Percentiles rank a stretch among this genome's conserved stretches.
These are phyloP conservation scores for Babesia divergens DNA, from an alignment of 169 alveolate species.

Conservation along the genomic window DNA sequence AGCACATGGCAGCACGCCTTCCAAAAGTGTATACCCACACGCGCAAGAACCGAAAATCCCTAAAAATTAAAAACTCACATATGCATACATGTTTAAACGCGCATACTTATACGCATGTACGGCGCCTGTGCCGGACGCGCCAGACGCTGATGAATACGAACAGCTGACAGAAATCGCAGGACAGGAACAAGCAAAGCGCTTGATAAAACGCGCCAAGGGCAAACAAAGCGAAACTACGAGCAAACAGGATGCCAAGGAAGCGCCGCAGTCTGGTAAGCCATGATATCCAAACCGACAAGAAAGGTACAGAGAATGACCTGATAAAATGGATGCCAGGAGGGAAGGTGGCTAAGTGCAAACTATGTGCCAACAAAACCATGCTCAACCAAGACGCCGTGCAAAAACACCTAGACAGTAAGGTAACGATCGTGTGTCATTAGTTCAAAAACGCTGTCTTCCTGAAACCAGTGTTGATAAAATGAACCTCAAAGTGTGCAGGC, in stretches of 20 bases:
- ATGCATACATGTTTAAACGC: conserved; percentile 40
- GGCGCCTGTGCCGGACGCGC: conserved; percentile 38
- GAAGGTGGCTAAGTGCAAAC: conserved; percentile 50
- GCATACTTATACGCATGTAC: conserved; percentile 50
- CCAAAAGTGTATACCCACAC: conserved; percentile 41
- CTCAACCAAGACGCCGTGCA: conserved; percentile 53
- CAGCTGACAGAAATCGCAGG: conserved; percentile 8
- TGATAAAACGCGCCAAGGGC: not conserved
- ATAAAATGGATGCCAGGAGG: conserved; percentile 25
- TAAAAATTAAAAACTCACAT: not conserved
- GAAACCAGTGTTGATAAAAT: not conserved
- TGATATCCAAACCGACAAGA: not conserved
- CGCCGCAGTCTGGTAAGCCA: conserved; percentile 1
- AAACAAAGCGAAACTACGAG: not conserved
- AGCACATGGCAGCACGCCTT: conserved; percentile 61
- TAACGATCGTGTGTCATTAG: not conserved
- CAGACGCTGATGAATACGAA: not conserved
- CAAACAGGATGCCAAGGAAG: not conserved
- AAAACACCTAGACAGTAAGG: conserved; percentile 61
- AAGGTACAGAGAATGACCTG: not conserved
- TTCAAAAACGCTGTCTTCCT: not conserved
- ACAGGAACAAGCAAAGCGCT: not conserved
- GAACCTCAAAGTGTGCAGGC: not conserved
- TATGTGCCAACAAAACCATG: conserved; percentile 49
- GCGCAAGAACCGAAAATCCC: not conserved